Base-by-base conservation (phyloP, 2,329 filamentous ascomycete species). In the Aspergillus fructus region DNA sequence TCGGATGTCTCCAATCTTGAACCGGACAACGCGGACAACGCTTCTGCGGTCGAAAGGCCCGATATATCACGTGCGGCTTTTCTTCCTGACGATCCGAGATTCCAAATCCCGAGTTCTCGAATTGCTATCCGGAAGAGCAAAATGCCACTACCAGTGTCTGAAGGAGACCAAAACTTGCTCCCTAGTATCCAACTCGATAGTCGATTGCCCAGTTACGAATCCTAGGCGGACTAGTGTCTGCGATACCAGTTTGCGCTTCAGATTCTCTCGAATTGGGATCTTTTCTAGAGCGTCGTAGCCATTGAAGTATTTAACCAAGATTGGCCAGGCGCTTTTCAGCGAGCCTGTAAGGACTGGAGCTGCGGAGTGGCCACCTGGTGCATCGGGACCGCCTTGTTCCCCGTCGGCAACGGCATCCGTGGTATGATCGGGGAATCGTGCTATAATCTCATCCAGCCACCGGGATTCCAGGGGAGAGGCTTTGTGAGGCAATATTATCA, bases 241-340 rank as follows among this genome's bases (percentile, higher is more conserved):
- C 75, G 78, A 79, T 3, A 85, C 81, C 42, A 78, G 71, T 76
- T 93, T 96, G 56, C 91, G 82, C 78, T 94, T 96, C 77, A 96
- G 83, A 5, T 90, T 89, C 75, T 97, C 91, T 56, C 89, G 83
- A n/a, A 94, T 78, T 1, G 89, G 85, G 63, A 99, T 89, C 65
- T 93, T 87, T 76, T 99, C 94, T 59, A 97, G 80, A 2, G 93
- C 87, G 68, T 89, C 87, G 56, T 83, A 84, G 1, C 94, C 94
- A 71, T 97, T 93, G 66, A 97, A 91, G 73, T 97, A 94, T 72
- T 89, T 91, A 66, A 88, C 83, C 65, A 96, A 86, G 45, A 83
- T 79, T 2, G 85, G 84, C 89, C 92, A 96, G 48, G 84, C 82
- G 56, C 85, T 82, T 42, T 84, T 81, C 13, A 90, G 64, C 1